Percentiles rank a stretch among this genome's conserved stretches.
Evolutionary conservation across 2,329 filamentous ascomycete genomes (phyloP).

Genomic region (Blastomyces percursus): DNA sequence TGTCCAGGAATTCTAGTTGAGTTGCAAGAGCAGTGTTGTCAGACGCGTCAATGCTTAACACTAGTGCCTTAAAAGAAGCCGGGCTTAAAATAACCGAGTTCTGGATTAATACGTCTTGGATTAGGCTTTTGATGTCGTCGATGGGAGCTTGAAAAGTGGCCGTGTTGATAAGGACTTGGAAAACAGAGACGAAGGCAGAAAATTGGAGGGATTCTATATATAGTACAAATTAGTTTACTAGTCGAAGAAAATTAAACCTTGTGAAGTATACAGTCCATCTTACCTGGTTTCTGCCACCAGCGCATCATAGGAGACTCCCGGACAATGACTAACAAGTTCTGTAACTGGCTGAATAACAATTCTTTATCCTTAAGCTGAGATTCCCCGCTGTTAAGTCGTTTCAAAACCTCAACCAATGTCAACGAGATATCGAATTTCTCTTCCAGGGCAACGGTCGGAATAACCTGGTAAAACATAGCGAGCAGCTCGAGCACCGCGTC

Average conservation of each 20-base stretch:
- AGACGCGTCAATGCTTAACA: constrained; percentile 28
- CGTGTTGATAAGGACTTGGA: constrained; percentile 27
- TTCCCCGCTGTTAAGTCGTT: constrained; percentile 43
- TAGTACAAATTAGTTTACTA: constrained; percentile 8
- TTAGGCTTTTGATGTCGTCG: constrained; percentile 25
- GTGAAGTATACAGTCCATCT: constrained; percentile 11
- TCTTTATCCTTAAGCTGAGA: constrained; percentile 41
- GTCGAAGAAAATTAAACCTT: constrained; percentile 11
- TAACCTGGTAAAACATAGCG: constrained; percentile 70
- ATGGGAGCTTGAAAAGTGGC: constrained; percentile 23
- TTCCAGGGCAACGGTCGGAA: constrained; percentile 67
- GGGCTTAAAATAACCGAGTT: constrained; percentile 27
- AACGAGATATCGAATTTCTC: constrained; percentile 83
- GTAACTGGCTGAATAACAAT: constrained; percentile 60
- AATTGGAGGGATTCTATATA: constrained; percentile 29
- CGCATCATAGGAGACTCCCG: constrained; percentile 71
- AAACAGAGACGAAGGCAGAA: constrained; percentile 32
- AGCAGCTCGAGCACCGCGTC: constrained; percentile 70
- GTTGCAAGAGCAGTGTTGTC: constrained; percentile 23
- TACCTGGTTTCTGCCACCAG: constrained; percentile 69
- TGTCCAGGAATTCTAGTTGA: constrained; percentile 66
- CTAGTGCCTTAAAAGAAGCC: constrained; percentile 28
- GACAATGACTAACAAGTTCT: constrained; percentile 71
- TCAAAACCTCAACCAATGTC: constrained; percentile 58
- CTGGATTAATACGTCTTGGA: constrained; percentile 28